phyloP scores from a whole-genome alignment of 2,329 filamentous ascomycete species.

The Aureobasidium uvarum region DNA sequence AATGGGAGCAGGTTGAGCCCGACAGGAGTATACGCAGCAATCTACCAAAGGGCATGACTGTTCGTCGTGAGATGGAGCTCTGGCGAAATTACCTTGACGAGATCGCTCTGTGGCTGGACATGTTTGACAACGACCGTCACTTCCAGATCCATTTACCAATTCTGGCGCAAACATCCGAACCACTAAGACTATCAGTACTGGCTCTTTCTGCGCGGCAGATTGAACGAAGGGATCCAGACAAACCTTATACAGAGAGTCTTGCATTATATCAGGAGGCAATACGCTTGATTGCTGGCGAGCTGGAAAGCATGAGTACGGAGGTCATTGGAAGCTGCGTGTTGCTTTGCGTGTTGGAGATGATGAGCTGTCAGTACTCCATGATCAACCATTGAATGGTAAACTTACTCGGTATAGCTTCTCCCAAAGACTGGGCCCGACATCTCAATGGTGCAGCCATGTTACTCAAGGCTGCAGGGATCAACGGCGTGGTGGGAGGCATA shows the following conservation, averaged over 20 bases:
- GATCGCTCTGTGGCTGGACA: conserved; percentile 58
- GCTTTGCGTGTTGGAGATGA: conserved; percentile 51
- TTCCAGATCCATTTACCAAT: conserved; percentile 55
- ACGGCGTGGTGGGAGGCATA: conserved; percentile 53
- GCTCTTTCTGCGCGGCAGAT: conserved; percentile 56
- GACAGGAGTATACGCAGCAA: conserved; percentile 31
- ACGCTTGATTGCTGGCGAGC: conserved; percentile 43
- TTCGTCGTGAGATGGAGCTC: conserved; percentile 35
- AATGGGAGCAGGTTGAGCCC: background rate
- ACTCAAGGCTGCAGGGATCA: conserved; percentile 52
- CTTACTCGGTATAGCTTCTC: too few relatives aligned
- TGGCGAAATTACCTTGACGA: conserved; percentile 52
- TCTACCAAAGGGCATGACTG: conserved; percentile 34
- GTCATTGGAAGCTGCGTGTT: conserved; percentile 51
- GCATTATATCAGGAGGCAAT: conserved; percentile 56
- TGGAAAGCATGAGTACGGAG: conserved; percentile 47
- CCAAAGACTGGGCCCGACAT: conserved; percentile 56
- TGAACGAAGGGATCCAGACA: conserved; percentile 50
- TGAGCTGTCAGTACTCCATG: conserved; percentile 47
- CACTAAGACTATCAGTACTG: conserved; percentile 52
- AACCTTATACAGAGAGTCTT: conserved; percentile 51
- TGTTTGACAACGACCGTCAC: conserved; percentile 54
- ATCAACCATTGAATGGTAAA: too few relatives aligned
- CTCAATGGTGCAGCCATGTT: conserved; percentile 57
- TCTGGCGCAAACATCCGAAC: conserved; percentile 48